Base-by-base conservation (phyloP, 1,284 basidiomycete genomes). In the Coniferiporia sulphurascens region DNA sequence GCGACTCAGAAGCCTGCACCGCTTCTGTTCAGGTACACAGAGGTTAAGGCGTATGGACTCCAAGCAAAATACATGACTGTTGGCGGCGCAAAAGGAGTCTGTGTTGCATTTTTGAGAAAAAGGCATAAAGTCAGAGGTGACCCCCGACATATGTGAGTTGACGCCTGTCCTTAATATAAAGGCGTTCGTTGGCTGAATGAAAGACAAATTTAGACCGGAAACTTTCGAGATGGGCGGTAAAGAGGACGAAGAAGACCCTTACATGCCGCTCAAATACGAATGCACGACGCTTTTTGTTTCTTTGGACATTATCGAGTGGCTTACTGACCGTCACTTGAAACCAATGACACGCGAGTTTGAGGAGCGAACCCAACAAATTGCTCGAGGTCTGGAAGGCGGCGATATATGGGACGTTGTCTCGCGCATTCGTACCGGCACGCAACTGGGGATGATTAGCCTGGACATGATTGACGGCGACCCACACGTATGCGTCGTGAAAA, bases 31-130 rank as follows among this genome's bases (percentile, higher is more conserved):
- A 69, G 78, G n/a, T 71, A 73, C 0, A 82, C 80, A 1, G 69
- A 70, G 36, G 72, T 73, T 34, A 86, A 83, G 67, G 83, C 83
- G 0, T 87, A 81, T 66, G 73, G 79, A 45, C 63, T 89, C 1
- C 76, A 81, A 61, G 86, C 84, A 13, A 85, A 82, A 67, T 89
- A 87, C 64, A 78, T 85, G 75, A 74, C 72, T 12, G 48, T 59
- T 15, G 41, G 38, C 22, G 58, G 53, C 13, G 17, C 21, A 19
- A 59, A 52, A 22, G 48, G 48, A 5, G 50, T 62, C 9, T 15
- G 21, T 21, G 27, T 59, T 12, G 48, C 61, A 22, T 62, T 62
- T 35, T 27, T 62, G 19, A n/a, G 58, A 27, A 62, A 62, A 41
- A 35, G 43, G 34, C 57, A 62, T 41, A 62, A 62, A 35, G 22